phyloP scores from a whole-genome alignment of 2,329 filamentous ascomycete species.

The Aspergillus sp. region DNA sequence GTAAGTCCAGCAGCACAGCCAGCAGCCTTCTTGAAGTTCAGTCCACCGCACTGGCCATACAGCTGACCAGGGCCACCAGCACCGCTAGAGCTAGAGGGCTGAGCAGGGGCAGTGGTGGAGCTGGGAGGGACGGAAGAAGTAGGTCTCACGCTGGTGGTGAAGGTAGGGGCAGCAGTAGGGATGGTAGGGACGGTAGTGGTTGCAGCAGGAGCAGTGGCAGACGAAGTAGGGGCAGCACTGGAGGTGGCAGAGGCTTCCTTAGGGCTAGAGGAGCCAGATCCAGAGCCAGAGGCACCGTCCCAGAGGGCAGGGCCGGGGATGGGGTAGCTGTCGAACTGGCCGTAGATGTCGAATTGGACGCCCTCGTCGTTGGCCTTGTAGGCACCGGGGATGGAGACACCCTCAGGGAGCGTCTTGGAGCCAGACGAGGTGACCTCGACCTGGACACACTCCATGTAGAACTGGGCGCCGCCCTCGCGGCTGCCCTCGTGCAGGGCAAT shows the following conservation, averaged over 20 bases:
- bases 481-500: constrained; percentile 23
- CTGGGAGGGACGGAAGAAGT: not conserved
- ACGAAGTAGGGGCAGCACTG: not conserved
- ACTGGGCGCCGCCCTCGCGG: constrained; percentile 19
- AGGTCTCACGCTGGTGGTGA: not conserved
- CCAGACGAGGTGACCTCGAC: constrained; percentile 22
- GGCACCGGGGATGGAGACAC: constrained; percentile 21
- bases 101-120: not conserved
- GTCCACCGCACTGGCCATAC: constrained; percentile 20
- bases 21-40: constrained; percentile 14
- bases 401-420: constrained; percentile 16
- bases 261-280: constrained; percentile 6
- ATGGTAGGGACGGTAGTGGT: constrained; percentile 5
- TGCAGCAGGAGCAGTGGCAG: constrained; percentile 9
- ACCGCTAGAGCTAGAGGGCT: not conserved
- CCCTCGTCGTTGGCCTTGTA: constrained; percentile 18
- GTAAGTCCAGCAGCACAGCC: constrained; percentile 16
- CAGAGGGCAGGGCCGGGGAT: constrained; percentile 24
- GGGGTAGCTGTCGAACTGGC: constrained; percentile 18
- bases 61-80: constrained; percentile 10
- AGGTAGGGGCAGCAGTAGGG: not conserved
- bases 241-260: not conserved
- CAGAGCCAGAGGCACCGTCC: constrained; percentile 17
- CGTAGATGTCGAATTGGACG: constrained; percentile 22
- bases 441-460: constrained; percentile 27